These are phyloP conservation scores for Monosporascus sp. DNA, from an alignment of 2,329 filamentous ascomycete genomes.

Conservation along the genomic window DNA sequence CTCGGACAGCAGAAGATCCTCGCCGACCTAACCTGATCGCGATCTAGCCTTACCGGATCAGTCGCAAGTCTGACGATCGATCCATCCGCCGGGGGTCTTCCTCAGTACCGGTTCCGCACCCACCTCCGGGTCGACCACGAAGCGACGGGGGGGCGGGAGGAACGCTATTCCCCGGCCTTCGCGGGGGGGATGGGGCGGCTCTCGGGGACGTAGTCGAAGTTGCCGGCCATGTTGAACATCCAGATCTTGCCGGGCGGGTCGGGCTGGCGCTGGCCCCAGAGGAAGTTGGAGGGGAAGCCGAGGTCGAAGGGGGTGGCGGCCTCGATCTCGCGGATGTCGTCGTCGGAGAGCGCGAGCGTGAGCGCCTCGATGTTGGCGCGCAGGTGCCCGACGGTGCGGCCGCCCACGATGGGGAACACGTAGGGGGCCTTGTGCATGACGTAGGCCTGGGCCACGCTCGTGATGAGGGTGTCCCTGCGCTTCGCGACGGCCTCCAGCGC, in stretches of 20 bases:
- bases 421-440: slow-evolving; percentile 45
- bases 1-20: too few relatives aligned
- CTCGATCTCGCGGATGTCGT: slow-evolving; percentile 52
- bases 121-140: slow-evolving; percentile 10
- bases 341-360: slow-evolving; percentile 40
- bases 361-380: slow-evolving; percentile 52
- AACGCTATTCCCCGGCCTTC: slow-evolving; percentile 37
- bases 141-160: slow-evolving; percentile 9
- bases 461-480: slow-evolving; percentile 51
- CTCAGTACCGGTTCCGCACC: neutral
- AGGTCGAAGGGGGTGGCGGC: slow-evolving; percentile 45
- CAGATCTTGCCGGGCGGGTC: slow-evolving; percentile 36
- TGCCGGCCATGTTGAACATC: slow-evolving; percentile 41
- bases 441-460: slow-evolving; percentile 52
- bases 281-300: slow-evolving; percentile 54
- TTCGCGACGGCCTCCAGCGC: slow-evolving; percentile 56
- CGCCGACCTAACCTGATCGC: too few relatives aligned
- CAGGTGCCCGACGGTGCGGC: slow-evolving; percentile 47
- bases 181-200: slow-evolving; percentile 36
- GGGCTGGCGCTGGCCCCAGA: slow-evolving; percentile 34
- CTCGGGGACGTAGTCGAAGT: slow-evolving; percentile 45
- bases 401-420: slow-evolving; percentile 50
- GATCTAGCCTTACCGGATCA: too few relatives aligned
- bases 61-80: too few relatives aligned
- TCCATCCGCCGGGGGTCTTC: too few relatives aligned